Evolutionary conservation across 352 stramenopile species (phyloP), one percentile per base, ranked within the genome.

Genomic region (Phytophthora ramorum): DNA sequence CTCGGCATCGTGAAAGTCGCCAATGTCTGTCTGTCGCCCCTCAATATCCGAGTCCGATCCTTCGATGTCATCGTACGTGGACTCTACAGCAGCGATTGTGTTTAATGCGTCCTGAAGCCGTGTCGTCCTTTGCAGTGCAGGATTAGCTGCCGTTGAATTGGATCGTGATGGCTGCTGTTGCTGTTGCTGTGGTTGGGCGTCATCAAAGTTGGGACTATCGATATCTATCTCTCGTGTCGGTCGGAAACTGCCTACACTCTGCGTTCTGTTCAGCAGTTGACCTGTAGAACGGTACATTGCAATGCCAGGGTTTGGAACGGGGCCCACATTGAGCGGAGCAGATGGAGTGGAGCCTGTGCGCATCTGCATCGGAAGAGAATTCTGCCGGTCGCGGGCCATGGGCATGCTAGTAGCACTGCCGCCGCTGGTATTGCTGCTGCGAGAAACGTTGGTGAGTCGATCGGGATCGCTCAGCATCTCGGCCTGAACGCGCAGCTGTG

Each of bases 401-500:
- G 61, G 35, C 7, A 69, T 24, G 34, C 30, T 60, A 7, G 63
- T 62, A 60, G 19, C 41, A 43, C 73, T 81, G 14, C 73, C 49
- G 1, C 71, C 71, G 58, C 71, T 78, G 13, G 61, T 64, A 20
- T 66, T 73, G 43, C 70, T 82, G 26, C 66, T 64, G 8, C 63
- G 66, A 63, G 73, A 81, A 17, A 61, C 49, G 5, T 53, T 71
- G 20, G 78, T 84, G 22, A 83, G 61, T 17, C 79, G 72, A 38
- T 88, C 79, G 0, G 79, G 71, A 53, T 84, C 76, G 38, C 58
- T 76, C 3, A 91, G 62, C 54, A 93, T 79, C 55, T 92, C 82
- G 9, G 86, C 80, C 58, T 95, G 86, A 7, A 74, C 70, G 16
- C 86, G 86, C 19, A 96, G 55, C 59, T 92, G 81, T 32, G 79